Evolutionary conservation across 768 basidiomycete species (phyloP), one percentile per base, ranked within the genome.

Genomic region (Mycena sanguinolenta): DNA sequence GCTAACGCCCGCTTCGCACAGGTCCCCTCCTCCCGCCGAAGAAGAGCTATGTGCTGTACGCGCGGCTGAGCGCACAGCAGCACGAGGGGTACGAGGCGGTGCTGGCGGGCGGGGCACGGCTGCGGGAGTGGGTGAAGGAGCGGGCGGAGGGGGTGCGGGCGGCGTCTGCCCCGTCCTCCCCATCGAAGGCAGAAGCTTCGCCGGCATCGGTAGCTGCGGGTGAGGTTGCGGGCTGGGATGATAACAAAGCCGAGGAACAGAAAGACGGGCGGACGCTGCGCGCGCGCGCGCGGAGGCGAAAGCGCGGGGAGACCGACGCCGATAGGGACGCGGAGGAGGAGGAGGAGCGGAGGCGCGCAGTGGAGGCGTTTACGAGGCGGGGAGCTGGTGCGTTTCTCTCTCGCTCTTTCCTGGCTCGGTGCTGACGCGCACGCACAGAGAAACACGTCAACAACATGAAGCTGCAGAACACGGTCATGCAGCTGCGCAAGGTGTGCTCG

Each of bases 381-480:
- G 80, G 88, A 17, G 91, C 88, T 67, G 84, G 94, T 95, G 69
- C 12, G 81, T 77, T 16, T n/a, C 27, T 25, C 65, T 16, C 13
- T 63, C 39, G 36, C 27, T 55, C 27, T 55, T 50, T n/a, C 39
- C n/a, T 52, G 16, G 9, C 25, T 27, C 17, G 55, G 19, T 7
- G 30, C 64, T 65, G 19, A 70, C 58, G 4, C 25, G 3, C 39
- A 21, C 32, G 13, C 14, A 21, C 69, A 96, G 96, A 89, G 65
- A 94, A 91, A 77, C 88, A 92, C 57, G 90, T 97, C 44, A 96
- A 96, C 80, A 96, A 95, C 77, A 92, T 96, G 93, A 91, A 90
- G 61, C 86, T 99, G 19, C 96, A 98, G 78, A 99, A 99, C 76
- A 88, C 91, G 14, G 91, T 98, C 66, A 99, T 99, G 97, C 97